Percentiles rank a stretch among this genome's conserved stretches.
phyloP scores from a whole-genome alignment of 768 basidiomycete species.

The Leccinum variicolor region DNA sequence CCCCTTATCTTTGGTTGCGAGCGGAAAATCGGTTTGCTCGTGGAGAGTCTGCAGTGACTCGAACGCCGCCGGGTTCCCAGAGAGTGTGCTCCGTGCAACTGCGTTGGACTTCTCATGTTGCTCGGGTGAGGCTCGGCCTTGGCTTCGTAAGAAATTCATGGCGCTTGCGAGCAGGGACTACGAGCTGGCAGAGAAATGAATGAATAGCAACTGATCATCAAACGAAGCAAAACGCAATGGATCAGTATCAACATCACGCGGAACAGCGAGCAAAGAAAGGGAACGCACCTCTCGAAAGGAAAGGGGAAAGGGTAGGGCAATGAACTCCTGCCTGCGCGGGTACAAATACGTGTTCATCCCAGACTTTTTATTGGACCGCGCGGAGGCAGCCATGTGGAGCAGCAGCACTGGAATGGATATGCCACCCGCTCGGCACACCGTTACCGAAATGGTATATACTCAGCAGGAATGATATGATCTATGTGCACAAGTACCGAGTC shows the following conservation, averaged over 20 bases:
- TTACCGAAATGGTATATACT: background rate
- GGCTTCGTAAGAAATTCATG: conserved; percentile 1
- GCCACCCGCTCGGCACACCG: background rate
- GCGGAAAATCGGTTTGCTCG: background rate
- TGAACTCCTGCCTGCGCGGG: background rate
- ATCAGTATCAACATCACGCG: background rate
- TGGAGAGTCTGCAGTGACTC: conserved; percentile 7
- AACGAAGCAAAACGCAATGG: background rate
- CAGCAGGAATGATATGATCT: background rate
- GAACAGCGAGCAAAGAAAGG: background rate
- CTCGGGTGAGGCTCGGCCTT: background rate
- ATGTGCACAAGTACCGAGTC: background rate
- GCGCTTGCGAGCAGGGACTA: background rate
- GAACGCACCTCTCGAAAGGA: background rate
- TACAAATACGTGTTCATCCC: background rate
- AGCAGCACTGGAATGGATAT: background rate
- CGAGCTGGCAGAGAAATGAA: no score
- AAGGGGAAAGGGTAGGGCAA: background rate
- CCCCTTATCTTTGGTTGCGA: background rate
- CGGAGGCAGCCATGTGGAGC: background rate
- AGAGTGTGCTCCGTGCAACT: background rate
- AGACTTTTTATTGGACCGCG: background rate
- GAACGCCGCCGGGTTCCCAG: background rate
- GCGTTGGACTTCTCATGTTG: background rate
- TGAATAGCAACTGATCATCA: background rate